Base-by-base conservation (phyloP, 495 filamentous ascomycete species). In the Halenospora varia region DNA sequence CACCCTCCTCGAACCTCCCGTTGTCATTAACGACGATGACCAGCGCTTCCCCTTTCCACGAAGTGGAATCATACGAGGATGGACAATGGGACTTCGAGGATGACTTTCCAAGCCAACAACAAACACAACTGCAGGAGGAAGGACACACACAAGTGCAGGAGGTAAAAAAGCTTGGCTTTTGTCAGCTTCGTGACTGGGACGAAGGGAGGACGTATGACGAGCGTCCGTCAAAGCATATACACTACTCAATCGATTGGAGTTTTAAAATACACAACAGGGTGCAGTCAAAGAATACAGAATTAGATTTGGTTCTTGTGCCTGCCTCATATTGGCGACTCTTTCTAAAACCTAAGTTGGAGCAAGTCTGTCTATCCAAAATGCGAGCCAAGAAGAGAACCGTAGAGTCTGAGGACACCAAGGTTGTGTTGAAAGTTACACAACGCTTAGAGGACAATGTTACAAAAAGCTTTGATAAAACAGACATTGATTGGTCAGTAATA, bases 391-490 rank as follows among this genome's bases (percentile, higher is more conserved):
- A 53, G 6, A 53, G 35, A 53, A 17, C 17, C 19, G 22, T 53
- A 18, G 19, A 41, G 20, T 25, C 26, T 18, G 50, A 53, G 25
- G 26, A 40, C 40, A 53, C 22, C 35, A 53, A 35, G 25, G 19
- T 53, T 35, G 18, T 40, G 15, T 3, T 53, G 6, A 39, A 10
- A 41, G 50, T 53, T 20, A 35, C 26, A 40, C 17, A 53, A 41
- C 50, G 50, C 50, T 53, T 18, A 19, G 50, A 11, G 26, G 6
- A 13, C 11, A 41, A 40, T 53, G 3, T 53, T 53, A 53, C 18
- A 35, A 53, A 53, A 53, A 35, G 50, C 25, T 53, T 53, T 53
- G 19, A 53, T 13, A 22, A 53, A 41, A 53, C 26, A 53, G 25
- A 53, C 3, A 53, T 53, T 40, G 20, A 53, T 22, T 53, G 18